Percentiles rank a stretch among this genome's conserved stretches.
phyloP scores from a whole-genome alignment of 129 eudicot species.

The Kitagawia praeruptora region DNA sequence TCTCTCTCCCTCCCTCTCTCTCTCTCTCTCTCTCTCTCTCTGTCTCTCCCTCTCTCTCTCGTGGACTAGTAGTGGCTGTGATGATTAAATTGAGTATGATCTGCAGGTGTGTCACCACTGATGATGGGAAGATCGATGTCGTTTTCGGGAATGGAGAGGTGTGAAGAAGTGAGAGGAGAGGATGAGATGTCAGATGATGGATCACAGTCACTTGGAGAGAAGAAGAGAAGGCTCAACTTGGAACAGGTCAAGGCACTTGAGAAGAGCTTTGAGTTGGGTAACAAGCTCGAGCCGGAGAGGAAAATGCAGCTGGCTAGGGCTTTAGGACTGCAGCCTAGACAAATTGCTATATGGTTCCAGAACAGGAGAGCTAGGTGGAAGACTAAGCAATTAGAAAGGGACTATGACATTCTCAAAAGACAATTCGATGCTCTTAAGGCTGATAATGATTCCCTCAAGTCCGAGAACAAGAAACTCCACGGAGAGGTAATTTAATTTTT shows the following conservation, averaged over 20 bases:
- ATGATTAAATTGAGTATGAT: not conserved
- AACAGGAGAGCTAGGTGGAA: conserved; percentile 89
- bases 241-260: conserved; percentile 88
- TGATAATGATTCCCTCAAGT: conserved; percentile 63
- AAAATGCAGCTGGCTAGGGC: conserved; percentile 83
- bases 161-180: conserved; percentile 47
- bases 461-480: conserved; percentile 65
- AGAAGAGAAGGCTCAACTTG: conserved; percentile 67
- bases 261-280: conserved; percentile 75
- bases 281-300: conserved; percentile 76
- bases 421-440: conserved; percentile 69
- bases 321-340: conserved; percentile 72
- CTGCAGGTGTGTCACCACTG: conserved; percentile 44
- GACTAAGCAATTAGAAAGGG: conserved; percentile 80
- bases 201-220: conserved; percentile 60
- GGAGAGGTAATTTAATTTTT: conserved; percentile 38
- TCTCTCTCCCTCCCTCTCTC: not conserved
- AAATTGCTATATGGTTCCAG: conserved; percentile 90
- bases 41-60: not conserved
- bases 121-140: conserved; percentile 87
- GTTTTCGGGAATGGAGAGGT: conserved; percentile 57
- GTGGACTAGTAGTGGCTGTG: not conserved
- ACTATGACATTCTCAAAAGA: conserved; percentile 64
- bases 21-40: not conserved
- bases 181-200: conserved; percentile 72